These are phyloP conservation scores for Ceratocystis albifundus DNA, from an alignment of 2,329 filamentous ascomycete species.

Conservation along the genomic window DNA sequence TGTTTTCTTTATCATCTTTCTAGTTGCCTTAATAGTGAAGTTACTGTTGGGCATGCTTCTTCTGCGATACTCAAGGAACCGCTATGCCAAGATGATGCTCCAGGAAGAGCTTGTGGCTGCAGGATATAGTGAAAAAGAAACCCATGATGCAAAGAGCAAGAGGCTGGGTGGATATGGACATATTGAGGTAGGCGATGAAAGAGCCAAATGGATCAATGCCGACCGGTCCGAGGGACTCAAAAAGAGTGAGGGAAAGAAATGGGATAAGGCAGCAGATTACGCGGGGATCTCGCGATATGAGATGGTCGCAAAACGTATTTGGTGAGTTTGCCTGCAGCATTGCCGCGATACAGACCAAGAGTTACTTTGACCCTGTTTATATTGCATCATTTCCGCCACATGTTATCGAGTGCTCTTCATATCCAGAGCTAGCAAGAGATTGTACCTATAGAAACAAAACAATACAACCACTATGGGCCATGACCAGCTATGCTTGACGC, in stretches of 20 bases:
- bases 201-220: conserved; percentile 71
- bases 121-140: conserved; percentile 34
- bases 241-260: conserved; percentile 40
- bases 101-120: conserved; percentile 44
- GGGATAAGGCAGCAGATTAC: conserved; percentile 39
- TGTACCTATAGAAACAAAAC: too few species aligned
- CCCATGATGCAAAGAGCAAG: conserved; percentile 58
- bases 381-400: too few species aligned
- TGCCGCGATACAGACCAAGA: too few species aligned
- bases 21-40: conserved; percentile 74
- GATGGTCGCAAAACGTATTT: conserved; percentile 95
- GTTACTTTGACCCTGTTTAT: too few species aligned
- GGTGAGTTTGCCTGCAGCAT: conserved; percentile 42
- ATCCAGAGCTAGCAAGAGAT: too few species aligned
- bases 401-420: too few species aligned
- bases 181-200: conserved; percentile 80
- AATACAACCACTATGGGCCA: too few species aligned
- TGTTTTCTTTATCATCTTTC: conserved; percentile 73
- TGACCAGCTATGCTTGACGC: too few species aligned
- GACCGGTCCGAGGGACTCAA: conserved; percentile 65
- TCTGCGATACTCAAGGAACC: conserved; percentile 62
- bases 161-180: conserved; percentile 72
- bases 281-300: conserved; percentile 69
- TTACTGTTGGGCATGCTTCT: conserved; percentile 80
- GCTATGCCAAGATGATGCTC: conserved; percentile 71